phyloP scores from a whole-genome alignment of 148 eudicot genomes.

The Cornus suecica region DNA sequence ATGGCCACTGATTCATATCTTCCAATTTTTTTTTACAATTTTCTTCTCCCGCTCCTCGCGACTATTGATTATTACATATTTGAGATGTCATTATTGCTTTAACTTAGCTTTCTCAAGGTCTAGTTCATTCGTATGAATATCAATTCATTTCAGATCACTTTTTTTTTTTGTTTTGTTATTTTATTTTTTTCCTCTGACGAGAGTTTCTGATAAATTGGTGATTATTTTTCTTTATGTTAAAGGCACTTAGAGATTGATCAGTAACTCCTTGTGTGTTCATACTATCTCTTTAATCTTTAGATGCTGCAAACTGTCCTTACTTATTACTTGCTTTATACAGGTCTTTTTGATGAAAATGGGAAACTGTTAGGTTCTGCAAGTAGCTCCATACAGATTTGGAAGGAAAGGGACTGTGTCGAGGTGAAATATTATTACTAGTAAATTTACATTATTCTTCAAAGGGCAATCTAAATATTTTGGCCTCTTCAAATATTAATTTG shows the following conservation, averaged over 20 bases:
- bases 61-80: not conserved
- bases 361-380: constrained; percentile 81
- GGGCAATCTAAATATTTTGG: not conserved
- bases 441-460: not conserved
- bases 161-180: not conserved
- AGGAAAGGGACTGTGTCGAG: constrained; percentile 93
- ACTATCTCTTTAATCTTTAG: not conserved
- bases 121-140: not conserved
- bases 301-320: not conserved
- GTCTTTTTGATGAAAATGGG: constrained; percentile 77
- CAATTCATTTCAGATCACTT: not conserved
- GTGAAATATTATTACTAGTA: constrained; percentile 24
- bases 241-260: not conserved
- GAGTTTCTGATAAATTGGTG: not conserved
- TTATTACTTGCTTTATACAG: constrained; percentile 34
- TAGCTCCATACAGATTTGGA: constrained; percentile 98
- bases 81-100: not conserved
- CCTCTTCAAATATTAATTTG: not conserved
- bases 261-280: not conserved
- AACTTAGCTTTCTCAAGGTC: not conserved
- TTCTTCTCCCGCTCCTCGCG: not conserved
- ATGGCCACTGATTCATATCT: not conserved
- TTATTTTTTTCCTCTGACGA: not conserved
- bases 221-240: not conserved
- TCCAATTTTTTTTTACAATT: too few relatives aligned